Evolutionary conservation across 371 early-diverging fungal species (phyloP), one percentile per base, ranked within the genome.

Genomic region (Actinomucor elegans): DNA sequence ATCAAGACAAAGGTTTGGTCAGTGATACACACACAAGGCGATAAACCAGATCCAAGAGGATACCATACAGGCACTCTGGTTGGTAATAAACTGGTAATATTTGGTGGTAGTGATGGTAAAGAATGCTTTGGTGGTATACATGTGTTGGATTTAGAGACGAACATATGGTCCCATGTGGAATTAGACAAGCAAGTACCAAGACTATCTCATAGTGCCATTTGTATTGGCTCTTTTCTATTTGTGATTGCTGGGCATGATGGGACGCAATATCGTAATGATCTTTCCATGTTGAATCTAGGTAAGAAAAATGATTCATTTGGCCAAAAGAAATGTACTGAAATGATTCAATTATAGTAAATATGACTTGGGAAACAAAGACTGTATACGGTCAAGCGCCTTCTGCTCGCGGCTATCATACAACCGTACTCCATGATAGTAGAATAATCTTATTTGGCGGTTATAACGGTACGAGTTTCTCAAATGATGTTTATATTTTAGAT

Each of bases 161-260:
- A 34, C 21, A 33, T 35, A 15, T 92, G 92, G 92, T 58, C 72
- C 27, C 64, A 74, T 24, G 63, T 85, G 21, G 53, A 73, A 4
- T 61, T 83, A 37, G 80, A 85, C 34, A 76, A 75, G 14, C 73
- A 80, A 2, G 52, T 88, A 44, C 86, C 88, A 15, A 79, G 95
- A 5, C 69, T 94, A 31, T 86, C 90, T 0, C 95, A 94, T 63
- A 80, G 93, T 14, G 71, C 93, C 0, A 83, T 89, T 2, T 85
- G 83, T 50, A 85, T 94, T 1, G 95, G 95, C 7, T 85, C 90
- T 18, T 94, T 90, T 65, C 64, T 94, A 41, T 94, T 92, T 77
- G 79, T 94, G 17, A 69, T 91, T 32, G 89, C 91, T 29, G 95
- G 95, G 4, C 93, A 94, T 66, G 90, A 94, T 59, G 95, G 94